Evolutionary conservation across 176 grass and related monocot species (phyloP).

Genomic region (Phragmites australis): DNA sequence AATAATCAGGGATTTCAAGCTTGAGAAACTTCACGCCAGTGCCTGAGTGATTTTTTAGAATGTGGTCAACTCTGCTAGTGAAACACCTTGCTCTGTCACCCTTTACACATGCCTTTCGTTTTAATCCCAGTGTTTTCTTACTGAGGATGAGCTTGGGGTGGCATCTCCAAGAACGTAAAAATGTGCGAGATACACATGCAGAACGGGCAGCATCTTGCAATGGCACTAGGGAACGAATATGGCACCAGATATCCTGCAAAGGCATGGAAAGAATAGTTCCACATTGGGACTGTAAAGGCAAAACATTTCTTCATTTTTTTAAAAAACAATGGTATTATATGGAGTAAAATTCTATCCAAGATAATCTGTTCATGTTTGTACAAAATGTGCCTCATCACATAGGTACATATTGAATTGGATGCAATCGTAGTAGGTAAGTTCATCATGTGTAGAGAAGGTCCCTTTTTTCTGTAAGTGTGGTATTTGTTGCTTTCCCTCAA

Average conservation of each 20-base stretch:
- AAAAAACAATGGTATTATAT: background rate
- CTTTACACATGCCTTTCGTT: background rate
- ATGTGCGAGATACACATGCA: background rate
- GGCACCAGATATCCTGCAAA: constrained; percentile 7
- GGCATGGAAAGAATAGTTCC: background rate
- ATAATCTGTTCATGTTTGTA: background rate
- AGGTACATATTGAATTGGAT: too few species aligned
- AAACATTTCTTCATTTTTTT: background rate
- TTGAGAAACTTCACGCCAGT: background rate
- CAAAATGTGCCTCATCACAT: background rate
- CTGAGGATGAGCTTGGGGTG: background rate
- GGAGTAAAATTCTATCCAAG: background rate
- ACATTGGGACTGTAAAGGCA: background rate
- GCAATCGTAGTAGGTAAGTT: background rate
- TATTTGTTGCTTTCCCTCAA: background rate
- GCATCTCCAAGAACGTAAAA: background rate
- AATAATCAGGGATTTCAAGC: background rate
- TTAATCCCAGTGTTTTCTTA: background rate
- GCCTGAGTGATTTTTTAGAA: background rate
- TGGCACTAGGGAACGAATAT: constrained; percentile 1
- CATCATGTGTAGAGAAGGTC: background rate
- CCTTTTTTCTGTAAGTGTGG: background rate
- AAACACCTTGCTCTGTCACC: background rate
- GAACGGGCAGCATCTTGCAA: background rate
- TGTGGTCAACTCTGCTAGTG: background rate